These are phyloP conservation scores for Cercophora samala DNA, from an alignment of 495 filamentous ascomycete species.

Conservation along the genomic window DNA sequence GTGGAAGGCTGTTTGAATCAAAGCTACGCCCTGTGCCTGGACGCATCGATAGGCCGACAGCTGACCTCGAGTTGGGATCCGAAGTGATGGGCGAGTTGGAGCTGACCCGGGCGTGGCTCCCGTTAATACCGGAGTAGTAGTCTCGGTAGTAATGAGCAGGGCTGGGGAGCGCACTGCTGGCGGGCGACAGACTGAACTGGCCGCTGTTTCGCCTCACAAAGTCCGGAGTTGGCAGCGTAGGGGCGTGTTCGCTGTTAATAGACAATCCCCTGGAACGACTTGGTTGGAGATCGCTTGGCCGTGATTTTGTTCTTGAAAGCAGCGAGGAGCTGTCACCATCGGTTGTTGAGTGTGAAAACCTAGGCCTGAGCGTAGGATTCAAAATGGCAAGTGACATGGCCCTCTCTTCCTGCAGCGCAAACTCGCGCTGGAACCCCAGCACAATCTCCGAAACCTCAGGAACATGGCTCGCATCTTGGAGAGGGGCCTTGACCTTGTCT, in stretches of 20 bases:
- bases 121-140: conserved; percentile 44
- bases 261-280: conserved; percentile 54
- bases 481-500: conserved; percentile 69
- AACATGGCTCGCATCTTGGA: conserved; percentile 59
- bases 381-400: conserved; percentile 49
- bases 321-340: conserved; percentile 43
- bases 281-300: conserved; percentile 39
- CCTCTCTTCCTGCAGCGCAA: conserved; percentile 55
- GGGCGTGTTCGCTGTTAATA: conserved; percentile 61
- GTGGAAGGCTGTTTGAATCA: conserved; percentile 43
- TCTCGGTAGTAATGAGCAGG: conserved; percentile 51
- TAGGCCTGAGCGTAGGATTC: conserved; percentile 41
- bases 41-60: conserved; percentile 33
- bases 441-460: conserved; percentile 66
- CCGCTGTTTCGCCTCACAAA: conserved; percentile 56
- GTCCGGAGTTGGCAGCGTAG: conserved; percentile 56
- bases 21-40: conserved; percentile 53
- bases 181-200: conserved; percentile 53
- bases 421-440: conserved; percentile 69
- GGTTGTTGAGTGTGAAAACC: conserved; percentile 46
- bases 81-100: conserved; percentile 44
- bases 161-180: conserved; percentile 43
- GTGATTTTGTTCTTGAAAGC: conserved; percentile 38
- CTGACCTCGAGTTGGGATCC: conserved; percentile 38
- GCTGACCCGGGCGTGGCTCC: conserved; percentile 29